Percentiles rank a stretch among this genome's conserved stretches.
phyloP scores from a whole-genome alignment of 192 early-diverging fungal species.

The Coemansia sp. region DNA sequence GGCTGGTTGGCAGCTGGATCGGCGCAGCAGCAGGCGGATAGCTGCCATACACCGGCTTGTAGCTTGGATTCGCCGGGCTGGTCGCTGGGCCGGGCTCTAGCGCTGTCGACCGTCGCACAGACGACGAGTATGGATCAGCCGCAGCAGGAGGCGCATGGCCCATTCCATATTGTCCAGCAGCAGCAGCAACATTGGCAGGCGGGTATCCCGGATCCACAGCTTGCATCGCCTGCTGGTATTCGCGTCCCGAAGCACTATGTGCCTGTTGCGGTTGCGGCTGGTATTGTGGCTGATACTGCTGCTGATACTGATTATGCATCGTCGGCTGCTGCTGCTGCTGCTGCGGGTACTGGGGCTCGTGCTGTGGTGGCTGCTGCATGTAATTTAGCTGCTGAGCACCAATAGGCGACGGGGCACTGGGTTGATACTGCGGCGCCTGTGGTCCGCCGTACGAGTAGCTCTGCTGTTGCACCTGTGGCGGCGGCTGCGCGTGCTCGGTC shows the following conservation, averaged over 20 bases:
- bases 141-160: conserved; percentile 10
- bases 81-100: conserved; percentile 13
- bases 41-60: conserved; percentile 38
- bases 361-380: conserved; percentile 7
- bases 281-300: conserved; percentile 6
- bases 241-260: background rate
- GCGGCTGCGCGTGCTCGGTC: conserved; percentile 1
- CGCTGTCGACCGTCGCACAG: conserved; percentile 18
- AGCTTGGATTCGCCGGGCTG: conserved; percentile 11
- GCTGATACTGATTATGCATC: conserved; percentile 14
- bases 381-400: conserved; percentile 8
- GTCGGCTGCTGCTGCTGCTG: conserved; percentile 7
- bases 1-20: conserved; percentile 10
- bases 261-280: conserved; percentile 7
- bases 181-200: background rate
- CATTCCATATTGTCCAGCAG: conserved; percentile 2
- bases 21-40: conserved; percentile 26
- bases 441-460: conserved; percentile 14
- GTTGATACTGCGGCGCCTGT: conserved; percentile 28
- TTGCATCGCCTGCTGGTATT: conserved; percentile 7
- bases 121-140: conserved; percentile 31
- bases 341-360: conserved; percentile 8
- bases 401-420: conserved; percentile 28
- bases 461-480: conserved; percentile 22
- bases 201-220: conserved; percentile 1